A percentile compares a stretch with the other conserved stretches of the same genome.
Conservation (phyloP, 2,329 filamentous ascomycete genomes). For the Fulvia fulva region DNA sequence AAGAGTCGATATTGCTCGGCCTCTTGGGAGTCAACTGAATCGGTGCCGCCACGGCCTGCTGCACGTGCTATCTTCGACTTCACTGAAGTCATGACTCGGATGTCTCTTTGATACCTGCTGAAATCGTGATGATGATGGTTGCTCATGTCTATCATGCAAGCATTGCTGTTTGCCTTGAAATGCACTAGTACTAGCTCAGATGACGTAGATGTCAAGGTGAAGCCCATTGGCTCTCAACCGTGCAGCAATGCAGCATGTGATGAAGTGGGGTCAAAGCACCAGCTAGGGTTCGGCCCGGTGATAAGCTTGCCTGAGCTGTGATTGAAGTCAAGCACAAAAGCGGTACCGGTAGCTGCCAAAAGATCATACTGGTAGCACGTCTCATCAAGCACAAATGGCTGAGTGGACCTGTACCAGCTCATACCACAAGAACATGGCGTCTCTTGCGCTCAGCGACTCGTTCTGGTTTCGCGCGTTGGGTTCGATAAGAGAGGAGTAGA, state of each 20-base stretch:
- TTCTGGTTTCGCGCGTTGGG: no score
- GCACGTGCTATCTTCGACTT: slow-evolving; percentile 1
- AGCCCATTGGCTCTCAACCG: no score
- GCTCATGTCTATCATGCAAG: neutral
- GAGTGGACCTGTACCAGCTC: no score
- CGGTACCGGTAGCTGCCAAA: neutral
- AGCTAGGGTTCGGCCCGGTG: neutral
- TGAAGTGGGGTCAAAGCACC: neutral
- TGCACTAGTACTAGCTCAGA: neutral
- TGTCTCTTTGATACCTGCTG: neutral
- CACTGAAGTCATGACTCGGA: slow-evolving; percentile 1
- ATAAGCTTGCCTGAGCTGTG: neutral
- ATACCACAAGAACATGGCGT: no score
- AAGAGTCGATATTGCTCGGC: slow-evolving; percentile 67
- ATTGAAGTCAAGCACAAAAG: neutral
- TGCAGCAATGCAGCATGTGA: neutral
- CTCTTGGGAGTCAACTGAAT: slow-evolving; percentile 27
- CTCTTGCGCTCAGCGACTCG: no score
- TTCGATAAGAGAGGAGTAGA: no score
- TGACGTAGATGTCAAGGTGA: neutral
- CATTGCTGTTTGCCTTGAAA: neutral
- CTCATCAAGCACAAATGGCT: no score
- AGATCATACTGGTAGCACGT: no score
- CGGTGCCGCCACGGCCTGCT: neutral
- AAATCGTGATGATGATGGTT: no score